Percentiles rank a stretch among this genome's conserved stretches.
Conservation (phyloP, 352 stramenopile species). For the Globisporangium apiculatum region DNA sequence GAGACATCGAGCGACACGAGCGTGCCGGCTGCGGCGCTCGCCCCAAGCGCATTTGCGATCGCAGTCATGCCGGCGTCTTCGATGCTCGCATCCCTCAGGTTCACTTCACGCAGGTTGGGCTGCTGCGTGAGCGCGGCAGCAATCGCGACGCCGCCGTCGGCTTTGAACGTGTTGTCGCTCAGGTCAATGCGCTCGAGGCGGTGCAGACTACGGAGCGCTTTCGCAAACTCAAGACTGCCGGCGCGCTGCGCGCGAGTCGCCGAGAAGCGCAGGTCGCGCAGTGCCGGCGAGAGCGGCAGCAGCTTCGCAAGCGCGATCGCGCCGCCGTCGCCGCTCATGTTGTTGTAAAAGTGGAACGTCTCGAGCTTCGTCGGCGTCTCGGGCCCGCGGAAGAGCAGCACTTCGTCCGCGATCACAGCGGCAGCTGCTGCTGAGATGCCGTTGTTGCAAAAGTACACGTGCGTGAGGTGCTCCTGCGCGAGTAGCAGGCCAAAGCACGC, state of each 20-base stretch:
- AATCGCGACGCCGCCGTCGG: slow-evolving; percentile 79
- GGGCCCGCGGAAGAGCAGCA: slow-evolving; percentile 72
- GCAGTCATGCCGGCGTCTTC: slow-evolving; percentile 85
- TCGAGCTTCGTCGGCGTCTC: slow-evolving; percentile 78
- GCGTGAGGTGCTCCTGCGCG: slow-evolving; percentile 63
- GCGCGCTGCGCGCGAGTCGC: slow-evolving; percentile 84
- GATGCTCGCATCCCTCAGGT: slow-evolving; percentile 88
- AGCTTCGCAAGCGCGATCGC: slow-evolving; percentile 84
- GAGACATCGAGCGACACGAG: slow-evolving; percentile 89
- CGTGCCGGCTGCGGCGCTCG: slow-evolving; percentile 12
- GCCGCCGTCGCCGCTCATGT: slow-evolving; percentile 94
- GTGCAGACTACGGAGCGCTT: slow-evolving; percentile 55
- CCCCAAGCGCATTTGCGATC: slow-evolving; percentile 74
- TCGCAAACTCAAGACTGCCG: slow-evolving; percentile 86
- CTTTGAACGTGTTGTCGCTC: slow-evolving; percentile 93
- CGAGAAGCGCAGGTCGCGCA: slow-evolving; percentile 92
- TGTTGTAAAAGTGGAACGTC: slow-evolving; percentile 96
- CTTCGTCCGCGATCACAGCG: slow-evolving; percentile 80
- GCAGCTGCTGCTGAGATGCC: slow-evolving; percentile 88
- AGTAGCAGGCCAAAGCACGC: slow-evolving; percentile 86
- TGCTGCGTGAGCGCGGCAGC: slow-evolving; percentile 71
- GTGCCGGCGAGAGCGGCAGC: slow-evolving; percentile 71
- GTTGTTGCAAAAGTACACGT: slow-evolving; percentile 94
- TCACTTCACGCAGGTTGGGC: slow-evolving; percentile 72
- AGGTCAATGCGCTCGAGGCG: slow-evolving; percentile 87